Conservation (phyloP, 495 filamentous ascomycete species). For the Platismatia glauca region DNA sequence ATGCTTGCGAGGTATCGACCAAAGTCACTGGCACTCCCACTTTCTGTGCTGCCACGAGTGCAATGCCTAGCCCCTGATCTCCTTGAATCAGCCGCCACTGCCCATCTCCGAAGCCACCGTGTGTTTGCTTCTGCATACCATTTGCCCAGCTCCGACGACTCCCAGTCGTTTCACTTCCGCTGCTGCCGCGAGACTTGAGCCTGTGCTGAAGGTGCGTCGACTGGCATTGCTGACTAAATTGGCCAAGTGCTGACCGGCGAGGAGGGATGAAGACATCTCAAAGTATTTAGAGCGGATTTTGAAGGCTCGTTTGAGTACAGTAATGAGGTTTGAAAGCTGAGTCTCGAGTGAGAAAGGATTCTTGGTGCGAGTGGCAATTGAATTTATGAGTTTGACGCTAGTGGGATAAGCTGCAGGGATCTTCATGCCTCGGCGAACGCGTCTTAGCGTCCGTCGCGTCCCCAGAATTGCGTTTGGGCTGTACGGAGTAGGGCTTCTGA, state of each 20-base stretch:
- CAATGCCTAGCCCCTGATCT: constrained; percentile 83
- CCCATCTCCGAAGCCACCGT: constrained; percentile 2
- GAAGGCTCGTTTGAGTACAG: background rate
- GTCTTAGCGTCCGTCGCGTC: constrained; percentile 15
- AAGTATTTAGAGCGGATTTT: background rate
- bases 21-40: constrained; percentile 78
- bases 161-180: constrained; percentile 81
- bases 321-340: background rate
- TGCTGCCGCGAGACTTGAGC: constrained; percentile 37
- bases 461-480: background rate
- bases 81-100: constrained; percentile 9
- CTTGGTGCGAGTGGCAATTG: too few species aligned
- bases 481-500: background rate
- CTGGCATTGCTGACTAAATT: constrained; percentile 14
- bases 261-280: constrained; percentile 12
- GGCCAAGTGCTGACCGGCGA: constrained; percentile 12
- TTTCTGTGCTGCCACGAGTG: constrained; percentile 82
- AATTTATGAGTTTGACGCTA: too few species aligned
- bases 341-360: too few species aligned
- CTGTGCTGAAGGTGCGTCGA: constrained; percentile 36
- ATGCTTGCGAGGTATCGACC: constrained; percentile 73
- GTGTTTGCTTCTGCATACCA: constrained; percentile 50
- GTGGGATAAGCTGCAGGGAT: background rate
- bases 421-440: constrained; percentile 11
- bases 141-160: constrained; percentile 92